These are phyloP conservation scores for Echinosophora koreensis DNA, from an alignment of 306 rosid genomes.

Conservation along the genomic window DNA sequence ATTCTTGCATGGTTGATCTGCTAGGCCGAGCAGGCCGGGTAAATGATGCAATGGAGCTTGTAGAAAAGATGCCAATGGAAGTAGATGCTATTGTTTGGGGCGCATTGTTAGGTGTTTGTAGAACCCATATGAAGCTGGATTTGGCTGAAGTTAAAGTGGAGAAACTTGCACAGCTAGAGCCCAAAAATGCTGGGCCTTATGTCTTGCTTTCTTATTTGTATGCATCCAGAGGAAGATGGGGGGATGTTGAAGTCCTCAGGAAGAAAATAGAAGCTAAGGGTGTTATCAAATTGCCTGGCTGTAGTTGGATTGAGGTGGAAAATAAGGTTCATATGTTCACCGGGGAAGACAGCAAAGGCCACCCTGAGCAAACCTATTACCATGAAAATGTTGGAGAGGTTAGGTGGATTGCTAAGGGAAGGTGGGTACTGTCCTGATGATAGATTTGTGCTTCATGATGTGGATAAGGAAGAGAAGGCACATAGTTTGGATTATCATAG, in stretches of 20 bases:
- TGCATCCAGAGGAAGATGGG: conserved; percentile 70
- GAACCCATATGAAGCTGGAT: conserved; percentile 62
- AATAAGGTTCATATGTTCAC: conserved; percentile 72
- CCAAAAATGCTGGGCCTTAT: conserved; percentile 68
- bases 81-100: conserved; percentile 77
- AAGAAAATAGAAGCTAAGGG: conserved; percentile 56
- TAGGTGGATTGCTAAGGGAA: conserved; percentile 69
- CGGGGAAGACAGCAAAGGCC: conserved; percentile 65
- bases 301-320: conserved; percentile 83
- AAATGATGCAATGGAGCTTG: conserved; percentile 62
- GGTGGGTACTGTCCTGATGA: conserved; percentile 81
- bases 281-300: conserved; percentile 74
- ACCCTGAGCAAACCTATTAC: conserved; percentile 69
- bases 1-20: conserved; percentile 76
- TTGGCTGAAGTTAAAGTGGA: conserved; percentile 65
- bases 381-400: conserved; percentile 60
- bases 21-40: conserved; percentile 69
- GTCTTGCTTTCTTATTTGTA: conserved; percentile 72
- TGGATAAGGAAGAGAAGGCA: conserved; percentile 85
- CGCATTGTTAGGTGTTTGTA: conserved; percentile 66
- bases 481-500: conserved; percentile 74
- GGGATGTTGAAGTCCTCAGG: conserved; percentile 65
- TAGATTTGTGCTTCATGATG: conserved; percentile 76
- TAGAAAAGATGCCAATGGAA: conserved; percentile 68
- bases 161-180: conserved; percentile 71